A percentile compares a stretch with the other conserved stretches of the same genome.
Conservation (phyloP, 805 yeast species). For the Yarrowia sp. region DNA sequence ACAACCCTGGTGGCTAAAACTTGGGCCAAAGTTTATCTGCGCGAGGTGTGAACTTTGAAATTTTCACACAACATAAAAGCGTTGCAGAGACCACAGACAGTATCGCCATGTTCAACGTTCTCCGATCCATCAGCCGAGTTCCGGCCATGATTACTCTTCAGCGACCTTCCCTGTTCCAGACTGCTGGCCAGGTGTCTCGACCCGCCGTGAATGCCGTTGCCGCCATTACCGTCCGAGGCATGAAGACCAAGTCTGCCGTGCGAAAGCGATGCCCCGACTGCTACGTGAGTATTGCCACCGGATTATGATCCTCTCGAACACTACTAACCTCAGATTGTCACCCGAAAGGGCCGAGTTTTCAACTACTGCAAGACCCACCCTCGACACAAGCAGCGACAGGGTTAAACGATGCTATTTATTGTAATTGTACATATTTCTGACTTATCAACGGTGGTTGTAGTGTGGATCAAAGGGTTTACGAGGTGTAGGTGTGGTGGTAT, state of each 20-base stretch:
- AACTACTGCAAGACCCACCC: slow-evolving; percentile 91
- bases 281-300: slow-evolving; percentile 44
- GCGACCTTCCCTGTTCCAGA: slow-evolving; percentile 17
- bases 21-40: background rate
- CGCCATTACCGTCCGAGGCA: slow-evolving; percentile 52
- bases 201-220: slow-evolving; percentile 18
- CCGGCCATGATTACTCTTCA: slow-evolving; percentile 22
- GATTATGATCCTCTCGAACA: background rate
- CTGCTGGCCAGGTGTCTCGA: slow-evolving; percentile 24
- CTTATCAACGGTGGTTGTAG: background rate
- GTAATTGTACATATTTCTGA: slow-evolving; percentile 21
- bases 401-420: slow-evolving; percentile 32
- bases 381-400: slow-evolving; percentile 90
- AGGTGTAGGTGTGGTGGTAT: background rate
- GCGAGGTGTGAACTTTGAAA: background rate
- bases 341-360: slow-evolving; percentile 91
- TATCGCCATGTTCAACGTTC: slow-evolving; percentile 20
- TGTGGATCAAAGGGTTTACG: background rate
- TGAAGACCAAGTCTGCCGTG: slow-evolving; percentile 89
- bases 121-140: slow-evolving; percentile 24
- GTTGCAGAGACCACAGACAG: background rate
- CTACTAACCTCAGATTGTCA: slow-evolving; percentile 55
- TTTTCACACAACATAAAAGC: slow-evolving; percentile 19
- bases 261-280: slow-evolving; percentile 93
- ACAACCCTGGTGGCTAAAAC: slow-evolving; percentile 19